Evolutionary conservation across 257 asterid species (phyloP).

Genomic region (Ocimum tenuiflorum): DNA sequence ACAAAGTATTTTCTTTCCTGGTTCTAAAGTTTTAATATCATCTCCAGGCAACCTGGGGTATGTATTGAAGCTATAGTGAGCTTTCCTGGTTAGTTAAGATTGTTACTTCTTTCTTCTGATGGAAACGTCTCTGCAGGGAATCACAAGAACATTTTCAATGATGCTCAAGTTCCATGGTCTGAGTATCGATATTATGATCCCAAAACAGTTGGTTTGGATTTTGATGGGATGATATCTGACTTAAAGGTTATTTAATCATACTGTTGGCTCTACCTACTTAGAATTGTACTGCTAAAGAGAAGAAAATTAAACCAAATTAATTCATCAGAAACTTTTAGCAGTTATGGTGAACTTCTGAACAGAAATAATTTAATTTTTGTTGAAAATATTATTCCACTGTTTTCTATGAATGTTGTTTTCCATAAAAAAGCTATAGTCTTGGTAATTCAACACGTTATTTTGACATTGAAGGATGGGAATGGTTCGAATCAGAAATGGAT

Average conservation of each 20-base stretch:
- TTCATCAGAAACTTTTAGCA: neutral
- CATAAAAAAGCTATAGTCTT: neutral
- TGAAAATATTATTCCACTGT: neutral
- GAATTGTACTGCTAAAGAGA: neutral
- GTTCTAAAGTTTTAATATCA: constrained; percentile 80
- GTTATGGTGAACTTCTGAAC: too few species aligned
- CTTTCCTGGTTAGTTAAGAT: constrained; percentile 14
- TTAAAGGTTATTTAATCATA: constrained; percentile 55
- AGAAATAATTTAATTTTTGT: neutral
- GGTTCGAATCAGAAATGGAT: neutral
- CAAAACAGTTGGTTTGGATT: constrained; percentile 87
- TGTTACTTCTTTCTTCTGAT: constrained; percentile 13
- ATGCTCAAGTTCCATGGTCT: constrained; percentile 92
- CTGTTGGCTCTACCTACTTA: constrained; percentile 9
- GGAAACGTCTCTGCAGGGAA: constrained; percentile 51
- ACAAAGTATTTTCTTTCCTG: constrained; percentile 83
- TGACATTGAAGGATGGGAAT: neutral
- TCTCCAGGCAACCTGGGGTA: constrained; percentile 99
- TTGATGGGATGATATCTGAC: constrained; percentile 91
- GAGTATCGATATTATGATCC: constrained; percentile 94
- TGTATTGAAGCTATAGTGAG: constrained; percentile 13
- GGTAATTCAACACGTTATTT: neutral
- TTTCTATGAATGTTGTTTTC: neutral
- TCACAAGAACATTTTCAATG: constrained; percentile 89
- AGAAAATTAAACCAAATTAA: neutral